phyloP scores from a whole-genome alignment of 163 green algal genomes.

The Smithsoniella earleae region DNA sequence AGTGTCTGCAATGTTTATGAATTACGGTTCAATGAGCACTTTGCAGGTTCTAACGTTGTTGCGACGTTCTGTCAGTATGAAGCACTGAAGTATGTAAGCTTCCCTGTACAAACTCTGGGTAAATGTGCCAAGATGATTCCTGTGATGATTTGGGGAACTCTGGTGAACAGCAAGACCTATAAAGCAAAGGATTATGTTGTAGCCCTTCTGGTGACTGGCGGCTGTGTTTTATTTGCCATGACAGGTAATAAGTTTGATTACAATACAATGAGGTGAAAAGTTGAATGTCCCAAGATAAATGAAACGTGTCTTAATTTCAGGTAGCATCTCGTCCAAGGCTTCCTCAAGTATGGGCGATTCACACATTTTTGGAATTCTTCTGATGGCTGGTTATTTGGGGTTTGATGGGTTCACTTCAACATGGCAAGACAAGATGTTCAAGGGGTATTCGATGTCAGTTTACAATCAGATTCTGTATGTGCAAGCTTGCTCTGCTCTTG shows the following conservation, averaged over 20 bases:
- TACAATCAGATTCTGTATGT: conserved; percentile 67
- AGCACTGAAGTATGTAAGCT: conserved; percentile 91
- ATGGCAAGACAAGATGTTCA: conserved; percentile 95
- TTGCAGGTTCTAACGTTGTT: conserved; percentile 63
- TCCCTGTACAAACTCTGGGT: conserved; percentile 85
- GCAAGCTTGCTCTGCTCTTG: conserved; percentile 8
- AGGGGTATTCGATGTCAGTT: conserved; percentile 78
- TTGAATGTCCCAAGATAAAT: no score
- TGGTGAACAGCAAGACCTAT: conserved; percentile 82
- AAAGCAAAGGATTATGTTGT: conserved; percentile 64
- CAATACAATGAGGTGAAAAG: no score
- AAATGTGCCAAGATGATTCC: conserved; percentile 95
- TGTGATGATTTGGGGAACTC: conserved; percentile 89
- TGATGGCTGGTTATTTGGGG: conserved; percentile 87
- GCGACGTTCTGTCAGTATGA: conserved; percentile 97
- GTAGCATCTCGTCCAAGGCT: conserved; percentile 22
- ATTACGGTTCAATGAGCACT: no score
- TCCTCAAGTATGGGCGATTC: background rate
- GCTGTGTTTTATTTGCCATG: conserved; percentile 84
- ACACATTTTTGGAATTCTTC: conserved; percentile 48
- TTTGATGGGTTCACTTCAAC: conserved; percentile 97
- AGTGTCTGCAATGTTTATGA: no score
- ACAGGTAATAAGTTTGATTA: no score
- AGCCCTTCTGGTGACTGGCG: conserved; percentile 66
- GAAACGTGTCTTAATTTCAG: no score